These are phyloP conservation scores for Fusarium annulatum DNA, from an alignment of 2,329 filamentous ascomycete genomes.

Conservation along the genomic window DNA sequence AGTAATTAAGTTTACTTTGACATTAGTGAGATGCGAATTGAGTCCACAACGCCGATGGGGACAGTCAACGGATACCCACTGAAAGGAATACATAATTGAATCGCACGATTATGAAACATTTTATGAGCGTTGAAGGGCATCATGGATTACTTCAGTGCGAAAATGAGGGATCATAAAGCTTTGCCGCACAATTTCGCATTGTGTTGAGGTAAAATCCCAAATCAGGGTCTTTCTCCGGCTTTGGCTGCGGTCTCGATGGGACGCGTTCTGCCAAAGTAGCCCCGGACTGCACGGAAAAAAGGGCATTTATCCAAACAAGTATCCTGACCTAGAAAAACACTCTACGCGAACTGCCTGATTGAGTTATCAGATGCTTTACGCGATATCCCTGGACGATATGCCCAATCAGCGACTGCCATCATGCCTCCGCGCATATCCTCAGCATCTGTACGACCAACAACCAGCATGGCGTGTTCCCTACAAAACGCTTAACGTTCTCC, in stretches of 20 bases:
- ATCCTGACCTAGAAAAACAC: not conserved
- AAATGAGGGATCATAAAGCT: not conserved
- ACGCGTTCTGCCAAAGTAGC: not conserved
- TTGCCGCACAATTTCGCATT: not conserved
- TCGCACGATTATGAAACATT: too few relatives aligned
- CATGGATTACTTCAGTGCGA: accelerated
- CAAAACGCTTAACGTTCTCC: not conserved
- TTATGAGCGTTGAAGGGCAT: accelerated
- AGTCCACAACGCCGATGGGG: too few relatives aligned
- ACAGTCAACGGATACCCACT: accelerated
- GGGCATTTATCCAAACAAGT: not conserved
- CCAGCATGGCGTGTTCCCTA: not conserved
- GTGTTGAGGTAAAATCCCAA: not conserved
- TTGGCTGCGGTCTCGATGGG: accelerated
- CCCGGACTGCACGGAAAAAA: not conserved
- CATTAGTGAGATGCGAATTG: too few relatives aligned
- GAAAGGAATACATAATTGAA: accelerated
- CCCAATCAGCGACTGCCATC: not conserved
- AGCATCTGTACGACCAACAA: not conserved
- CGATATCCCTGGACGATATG: not conserved
- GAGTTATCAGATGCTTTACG: not conserved
- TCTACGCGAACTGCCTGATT: not conserved
- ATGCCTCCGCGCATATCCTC: not conserved
- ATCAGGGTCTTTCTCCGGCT: not conserved
- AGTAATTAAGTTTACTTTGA: too few relatives aligned